A percentile compares a stretch with the other conserved stretches of the same genome.
phyloP scores from a whole-genome alignment of 2,329 filamentous ascomycete species.

The Rosellinia necatrix region DNA sequence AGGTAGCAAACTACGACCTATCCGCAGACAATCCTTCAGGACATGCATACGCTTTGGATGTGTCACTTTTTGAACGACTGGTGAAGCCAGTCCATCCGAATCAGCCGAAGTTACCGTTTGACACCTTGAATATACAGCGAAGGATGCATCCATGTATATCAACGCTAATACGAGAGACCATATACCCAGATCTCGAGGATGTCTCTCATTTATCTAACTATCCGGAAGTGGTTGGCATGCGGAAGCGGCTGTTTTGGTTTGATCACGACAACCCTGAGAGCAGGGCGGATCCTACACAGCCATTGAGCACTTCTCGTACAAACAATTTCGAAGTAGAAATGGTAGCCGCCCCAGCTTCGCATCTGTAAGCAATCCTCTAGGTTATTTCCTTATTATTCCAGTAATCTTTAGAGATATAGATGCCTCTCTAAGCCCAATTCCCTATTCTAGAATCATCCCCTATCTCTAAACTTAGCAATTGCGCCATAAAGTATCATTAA shows the following conservation, averaged over 20 bases:
- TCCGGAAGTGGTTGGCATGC: constrained; percentile 54
- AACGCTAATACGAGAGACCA: constrained; percentile 54
- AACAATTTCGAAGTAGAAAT: constrained; percentile 68
- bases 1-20: constrained; percentile 59
- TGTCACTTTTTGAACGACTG: constrained; percentile 65
- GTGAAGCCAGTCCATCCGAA: constrained; percentile 37
- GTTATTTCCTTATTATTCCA: too few relatives aligned
- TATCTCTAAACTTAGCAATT: too few relatives aligned
- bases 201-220: constrained; percentile 42
- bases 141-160: constrained; percentile 65
- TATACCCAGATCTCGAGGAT: constrained; percentile 59
- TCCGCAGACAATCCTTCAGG: constrained; percentile 55
- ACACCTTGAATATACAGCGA: constrained; percentile 55
- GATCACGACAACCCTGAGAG: constrained; percentile 50
- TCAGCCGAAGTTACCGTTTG: constrained; percentile 37
- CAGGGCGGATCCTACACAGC: background rate
- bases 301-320: constrained; percentile 50
- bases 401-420: too few relatives aligned
- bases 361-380: too few relatives aligned
- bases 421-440: too few relatives aligned
- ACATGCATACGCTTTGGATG: constrained; percentile 57
- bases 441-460: too few relatives aligned
- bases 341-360: constrained; percentile 63
- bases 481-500: too few relatives aligned
- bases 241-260: constrained; percentile 60